A percentile compares a stretch with the other conserved stretches of the same genome.
These are phyloP conservation scores for Quercus agrifolia DNA, from an alignment of 306 rosid species.

Conservation along the genomic window DNA sequence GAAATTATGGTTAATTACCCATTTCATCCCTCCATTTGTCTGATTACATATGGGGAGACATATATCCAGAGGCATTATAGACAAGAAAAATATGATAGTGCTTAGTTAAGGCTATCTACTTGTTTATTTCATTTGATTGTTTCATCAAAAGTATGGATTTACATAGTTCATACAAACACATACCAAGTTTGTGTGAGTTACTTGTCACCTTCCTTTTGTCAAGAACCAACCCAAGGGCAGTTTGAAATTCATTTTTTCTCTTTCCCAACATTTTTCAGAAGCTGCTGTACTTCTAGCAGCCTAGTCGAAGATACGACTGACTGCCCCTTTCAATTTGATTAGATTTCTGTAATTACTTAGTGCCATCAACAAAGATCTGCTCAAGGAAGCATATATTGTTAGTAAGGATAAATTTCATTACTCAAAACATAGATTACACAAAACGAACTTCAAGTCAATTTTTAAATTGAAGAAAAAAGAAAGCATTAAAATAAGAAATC, in stretches of 20 bases:
- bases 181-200: background rate
- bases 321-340: background rate
- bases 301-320: background rate
- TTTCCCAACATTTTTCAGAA: background rate
- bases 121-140: too few species aligned
- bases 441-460: background rate
- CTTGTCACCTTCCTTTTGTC: background rate
- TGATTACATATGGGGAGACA: background rate
- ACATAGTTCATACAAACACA: background rate
- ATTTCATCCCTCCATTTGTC: background rate
- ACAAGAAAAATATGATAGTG: too few species aligned
- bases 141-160: background rate
- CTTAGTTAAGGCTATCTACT: too few species aligned
- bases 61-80: too few species aligned
- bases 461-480: background rate
- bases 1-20: too few species aligned
- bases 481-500: background rate
- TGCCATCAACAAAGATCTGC: background rate
- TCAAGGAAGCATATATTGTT: background rate
- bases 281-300: background rate
- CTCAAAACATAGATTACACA: background rate
- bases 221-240: background rate
- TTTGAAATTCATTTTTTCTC: background rate
- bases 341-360: background rate
- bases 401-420: background rate